A percentile compares a stretch with the other conserved stretches of the same genome.
phyloP scores from a whole-genome alignment of 176 grass and related monocot species.

The Pontederia crassipes region DNA sequence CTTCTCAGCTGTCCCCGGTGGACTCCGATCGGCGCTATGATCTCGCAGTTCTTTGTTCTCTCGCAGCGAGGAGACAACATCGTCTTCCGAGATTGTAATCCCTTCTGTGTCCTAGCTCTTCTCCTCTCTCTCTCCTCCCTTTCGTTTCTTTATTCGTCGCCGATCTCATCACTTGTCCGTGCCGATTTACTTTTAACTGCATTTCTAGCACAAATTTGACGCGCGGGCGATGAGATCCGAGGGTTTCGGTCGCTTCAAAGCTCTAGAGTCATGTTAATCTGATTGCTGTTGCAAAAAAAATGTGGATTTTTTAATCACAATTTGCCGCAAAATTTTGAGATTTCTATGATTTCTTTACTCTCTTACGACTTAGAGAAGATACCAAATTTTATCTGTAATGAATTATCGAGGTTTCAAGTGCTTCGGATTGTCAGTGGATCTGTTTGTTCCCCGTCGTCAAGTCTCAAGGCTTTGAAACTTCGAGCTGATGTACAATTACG shows the following conservation, averaged over 20 bases:
- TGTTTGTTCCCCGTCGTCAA: no score
- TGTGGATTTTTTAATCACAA: neutral
- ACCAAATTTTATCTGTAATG: no score
- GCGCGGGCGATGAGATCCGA: neutral
- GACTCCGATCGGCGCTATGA: slow-evolving; percentile 32
- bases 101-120: slow-evolving; percentile 22
- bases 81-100: slow-evolving; percentile 96
- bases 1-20: neutral
- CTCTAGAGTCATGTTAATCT: neutral
- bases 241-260: neutral
- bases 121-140: neutral
- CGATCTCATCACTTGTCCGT: neutral
- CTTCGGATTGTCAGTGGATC: no score
- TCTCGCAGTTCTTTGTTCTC: slow-evolving; percentile 98
- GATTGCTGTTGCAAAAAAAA: no score
- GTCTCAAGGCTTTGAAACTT: no score
- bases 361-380: no score
- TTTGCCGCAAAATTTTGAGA: neutral
- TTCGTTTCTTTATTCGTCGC: neutral
- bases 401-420: no score
- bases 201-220: neutral
- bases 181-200: neutral
- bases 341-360: neutral
- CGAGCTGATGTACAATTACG: no score
- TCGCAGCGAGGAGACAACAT: slow-evolving; percentile 98